These are phyloP conservation scores for Coniella vitis DNA, from an alignment of 2,329 filamentous ascomycete genomes.

Conservation along the genomic window DNA sequence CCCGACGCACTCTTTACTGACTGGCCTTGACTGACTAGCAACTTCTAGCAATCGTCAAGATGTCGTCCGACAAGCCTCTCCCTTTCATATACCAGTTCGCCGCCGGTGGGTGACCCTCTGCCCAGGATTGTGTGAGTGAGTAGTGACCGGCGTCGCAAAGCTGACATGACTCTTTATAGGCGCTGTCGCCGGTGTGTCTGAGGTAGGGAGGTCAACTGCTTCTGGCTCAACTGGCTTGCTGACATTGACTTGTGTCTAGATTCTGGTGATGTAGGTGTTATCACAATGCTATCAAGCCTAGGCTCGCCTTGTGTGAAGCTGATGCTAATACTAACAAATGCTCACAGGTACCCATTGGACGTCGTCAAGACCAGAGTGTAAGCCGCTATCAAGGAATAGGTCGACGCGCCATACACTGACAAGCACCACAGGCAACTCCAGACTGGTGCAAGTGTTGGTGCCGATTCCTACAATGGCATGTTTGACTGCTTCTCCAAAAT, in stretches of 20 bases:
- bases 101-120: conserved; percentile 56
- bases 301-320: conserved; percentile 8
- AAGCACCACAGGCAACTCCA: conserved; percentile 66
- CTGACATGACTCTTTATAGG: conserved; percentile 40
- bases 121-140: conserved; percentile 18
- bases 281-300: conserved; percentile 5
- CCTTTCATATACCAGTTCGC: conserved; percentile 94
- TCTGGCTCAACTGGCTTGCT: conserved; percentile 20
- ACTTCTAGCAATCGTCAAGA: conserved; percentile 32
- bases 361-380: conserved; percentile 98
- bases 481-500: conserved; percentile 98
- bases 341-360: conserved; percentile 86
- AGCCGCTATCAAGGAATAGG: conserved; percentile 28
- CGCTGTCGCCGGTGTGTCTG: conserved; percentile 94
- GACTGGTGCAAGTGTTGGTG: conserved; percentile 63
- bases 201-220: conserved; percentile 52
- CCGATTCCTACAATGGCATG: conserved; percentile 93
- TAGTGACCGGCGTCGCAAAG: conserved; percentile 10
- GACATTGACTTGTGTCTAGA: conserved; percentile 44
- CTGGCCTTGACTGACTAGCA: background rate
- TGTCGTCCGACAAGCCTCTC: conserved; percentile 67
- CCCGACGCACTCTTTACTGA: background rate
- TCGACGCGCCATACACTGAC: background rate
- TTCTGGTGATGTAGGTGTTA: conserved; percentile 70
- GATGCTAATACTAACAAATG: conserved; percentile 10